Base-by-base conservation (phyloP, 2,329 filamentous ascomycete species). In the Aspergillus eucalypticola region DNA sequence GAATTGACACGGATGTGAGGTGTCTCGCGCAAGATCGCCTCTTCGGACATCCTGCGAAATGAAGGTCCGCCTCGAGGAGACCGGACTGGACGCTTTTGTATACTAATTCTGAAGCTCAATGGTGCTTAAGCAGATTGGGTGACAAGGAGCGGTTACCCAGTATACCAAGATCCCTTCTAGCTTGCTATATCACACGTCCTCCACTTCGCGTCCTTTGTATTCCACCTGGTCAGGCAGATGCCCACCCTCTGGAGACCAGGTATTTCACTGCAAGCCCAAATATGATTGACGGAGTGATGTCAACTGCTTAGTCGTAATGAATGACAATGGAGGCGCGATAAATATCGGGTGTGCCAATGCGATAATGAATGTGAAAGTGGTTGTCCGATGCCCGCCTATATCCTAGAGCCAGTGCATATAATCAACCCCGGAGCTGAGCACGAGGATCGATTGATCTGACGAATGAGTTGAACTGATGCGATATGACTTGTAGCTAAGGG, bases 1-100 rank as follows among this genome's bases (percentile, higher is more conserved):
- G 85, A 88, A 69, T 89, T 88, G 64, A 89, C 80, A 59, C 85
- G 84, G 60, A 89, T 85, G 65, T 88, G 86, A 65, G 86, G 86
- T 63, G 82, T 74, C 49, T 61, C 65, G 52, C 54, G 68, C 61
- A 41, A 62, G 49, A 56, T 39, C 5, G 55, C 48, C 17, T 49
- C 49, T 15, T 60, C 54, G 56, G 58, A 50, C 65, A 68, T 66
- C 25, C 21, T 63, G 59, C 25, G n/a, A 2, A 13, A 29, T 5
- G 17, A 50, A 48, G 3, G 46, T 50, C 46, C 25, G 25, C 29
- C 46, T 50, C 23, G 17, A 29, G 8, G 25, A 11, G 25, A 50
- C 46, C 17, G 46, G 46, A 42, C 54, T 51, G 46, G 25, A 29
- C 27, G 27, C 8, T 11, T n/a, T n/a, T 49, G n/a, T 11, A n/a